Evolutionary conservation across 192 early-diverging fungal genomes (phyloP), one percentile per base, ranked within the genome.

Genomic region (Jimgerdemannia lactiflua): DNA sequence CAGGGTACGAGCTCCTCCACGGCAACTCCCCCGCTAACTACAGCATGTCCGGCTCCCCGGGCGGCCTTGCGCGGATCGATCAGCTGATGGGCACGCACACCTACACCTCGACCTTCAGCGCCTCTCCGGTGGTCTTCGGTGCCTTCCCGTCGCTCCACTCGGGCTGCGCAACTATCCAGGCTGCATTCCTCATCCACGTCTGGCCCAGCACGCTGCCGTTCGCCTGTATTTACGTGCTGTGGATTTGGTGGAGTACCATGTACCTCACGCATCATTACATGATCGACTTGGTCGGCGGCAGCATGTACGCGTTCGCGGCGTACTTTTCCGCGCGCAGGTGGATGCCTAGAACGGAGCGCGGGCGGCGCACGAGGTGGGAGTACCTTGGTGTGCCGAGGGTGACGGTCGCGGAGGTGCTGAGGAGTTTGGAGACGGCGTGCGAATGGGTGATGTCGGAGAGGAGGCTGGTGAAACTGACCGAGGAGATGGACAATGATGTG

Each of bases 231-330:
- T 92, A 93, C 80, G 85, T 89, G 10, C 81, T 88, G 70, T 91
- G 91, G 91, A 89, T 92, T 75, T 93, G 92, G 92, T 92, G 89
- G 91, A 88, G 90, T 0, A 92, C 91, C 74, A 92, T 92, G 88
- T 93, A 93, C 76, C 78, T 92, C 6, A 87, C 88, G 2, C 92
- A 92, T 74, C 91, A 93, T 74, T 93, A 93, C 76, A 86, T 93
- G 74, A 85, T 90, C 64, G 92, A 93, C 77, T 72, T 93, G 17
- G 82, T 91, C 39, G 91, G 89, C 59, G 92, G 92, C 4, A 83
- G 83, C 41, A 75, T 91, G 39, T 93, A 91, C 79, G 87, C 92
- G 4, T 78, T 86, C 7, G 82, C 90, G 17, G 81, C 86, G 4
- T 92, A 88, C 69, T 87, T 79, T 70, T 70, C 81, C 39, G 83